phyloP scores from a whole-genome alignment of 495 filamentous ascomycete genomes.

The Daldinia vernicosa region DNA sequence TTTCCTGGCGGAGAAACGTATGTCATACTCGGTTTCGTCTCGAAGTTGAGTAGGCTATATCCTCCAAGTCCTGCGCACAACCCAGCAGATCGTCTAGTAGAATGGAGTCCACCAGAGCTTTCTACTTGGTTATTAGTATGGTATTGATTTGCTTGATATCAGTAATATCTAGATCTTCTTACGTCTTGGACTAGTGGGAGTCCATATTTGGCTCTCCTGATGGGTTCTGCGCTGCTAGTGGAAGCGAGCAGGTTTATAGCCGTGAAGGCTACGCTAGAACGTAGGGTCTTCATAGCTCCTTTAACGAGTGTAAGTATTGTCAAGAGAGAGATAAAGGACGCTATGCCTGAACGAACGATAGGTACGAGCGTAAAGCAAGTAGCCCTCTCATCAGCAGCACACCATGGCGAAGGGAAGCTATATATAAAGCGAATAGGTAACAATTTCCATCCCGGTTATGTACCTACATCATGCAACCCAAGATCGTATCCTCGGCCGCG shows the following conservation, averaged over 20 bases:
- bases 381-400: background rate
- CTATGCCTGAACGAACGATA: background rate
- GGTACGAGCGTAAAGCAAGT: background rate
- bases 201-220: constrained; percentile 19
- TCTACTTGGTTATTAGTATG: constrained; percentile 23
- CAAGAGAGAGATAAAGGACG: background rate
- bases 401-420: background rate
- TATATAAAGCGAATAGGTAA: background rate
- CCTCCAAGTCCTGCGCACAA: constrained; percentile 57
- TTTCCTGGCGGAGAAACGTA: background rate
- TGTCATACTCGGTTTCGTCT: constrained; percentile 40
- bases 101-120: constrained; percentile 37
- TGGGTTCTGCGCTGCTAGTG: constrained; percentile 33
- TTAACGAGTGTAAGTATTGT: background rate
- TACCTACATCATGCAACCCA: background rate
- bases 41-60: constrained; percentile 49
- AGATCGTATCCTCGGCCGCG: background rate
- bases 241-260: constrained; percentile 30
- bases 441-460: background rate
- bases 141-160: background rate
- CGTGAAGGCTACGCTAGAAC: constrained; percentile 21
- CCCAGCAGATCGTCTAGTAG: constrained; percentile 49
- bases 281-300: constrained; percentile 30
- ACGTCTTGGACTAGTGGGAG: constrained; percentile 40
- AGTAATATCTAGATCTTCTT: background rate